Percentiles rank a stretch among this genome's conserved stretches.
Evolutionary conservation across 2,329 filamentous ascomycete species (phyloP).

Genomic region (Colletotrichum sp.): DNA sequence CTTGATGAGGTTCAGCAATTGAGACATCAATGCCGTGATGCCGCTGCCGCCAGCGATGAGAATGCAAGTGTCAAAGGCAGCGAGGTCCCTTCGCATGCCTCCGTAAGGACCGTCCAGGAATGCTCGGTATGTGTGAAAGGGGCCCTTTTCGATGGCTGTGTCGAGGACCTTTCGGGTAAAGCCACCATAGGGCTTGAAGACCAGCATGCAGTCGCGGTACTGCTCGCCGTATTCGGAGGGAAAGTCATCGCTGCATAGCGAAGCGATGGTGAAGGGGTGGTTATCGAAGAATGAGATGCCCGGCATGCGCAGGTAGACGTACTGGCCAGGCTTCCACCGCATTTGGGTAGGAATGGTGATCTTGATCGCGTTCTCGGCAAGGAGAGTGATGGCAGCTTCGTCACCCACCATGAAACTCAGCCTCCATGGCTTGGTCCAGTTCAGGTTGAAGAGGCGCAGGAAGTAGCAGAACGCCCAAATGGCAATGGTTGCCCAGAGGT

Average conservation of each 20-base stretch:
- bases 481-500: constrained; percentile 80
- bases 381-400: constrained; percentile 85
- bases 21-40: constrained; percentile 91
- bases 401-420: constrained; percentile 87
- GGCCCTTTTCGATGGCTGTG: constrained; percentile 82
- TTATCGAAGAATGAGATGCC: constrained; percentile 90
- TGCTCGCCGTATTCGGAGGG: constrained; percentile 89
- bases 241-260: constrained; percentile 90
- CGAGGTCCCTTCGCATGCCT: constrained; percentile 87
- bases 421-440: constrained; percentile 84
- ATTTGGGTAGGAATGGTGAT: constrained; percentile 93
- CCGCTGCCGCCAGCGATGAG: constrained; percentile 94
- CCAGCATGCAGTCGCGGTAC: constrained; percentile 86
- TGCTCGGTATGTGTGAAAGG: constrained; percentile 89
- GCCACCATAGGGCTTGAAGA: constrained; percentile 90
- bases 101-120: constrained; percentile 96
- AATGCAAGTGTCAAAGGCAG: constrained; percentile 92
- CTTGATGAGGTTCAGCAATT: constrained; percentile 93
- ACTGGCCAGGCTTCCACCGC: constrained; percentile 92
- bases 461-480: constrained; percentile 81
- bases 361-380: constrained; percentile 95
- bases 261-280: constrained; percentile 94
- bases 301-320: constrained; percentile 93
- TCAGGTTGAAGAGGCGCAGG: constrained; percentile 81
- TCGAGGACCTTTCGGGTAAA: constrained; percentile 89